Evolutionary conservation across 2,329 filamentous ascomycete genomes (phyloP).

Genomic region (Aspergillus sp.): DNA sequence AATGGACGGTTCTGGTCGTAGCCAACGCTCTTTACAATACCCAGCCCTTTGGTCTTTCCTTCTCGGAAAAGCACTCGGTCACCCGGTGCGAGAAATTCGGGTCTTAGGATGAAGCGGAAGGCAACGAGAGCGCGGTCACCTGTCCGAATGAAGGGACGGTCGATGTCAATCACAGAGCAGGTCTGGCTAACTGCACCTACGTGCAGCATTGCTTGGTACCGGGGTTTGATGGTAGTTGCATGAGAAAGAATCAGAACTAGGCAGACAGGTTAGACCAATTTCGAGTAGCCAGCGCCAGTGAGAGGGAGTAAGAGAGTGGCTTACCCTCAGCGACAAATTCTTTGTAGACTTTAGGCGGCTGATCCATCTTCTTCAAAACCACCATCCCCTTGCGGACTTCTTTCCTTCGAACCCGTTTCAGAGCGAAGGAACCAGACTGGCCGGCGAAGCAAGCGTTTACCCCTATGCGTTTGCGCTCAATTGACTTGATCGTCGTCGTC

Average conservation of each 20-base stretch:
- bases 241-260: conserved; percentile 86
- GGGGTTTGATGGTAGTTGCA: conserved; percentile 91
- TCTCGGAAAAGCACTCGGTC: conserved; percentile 90
- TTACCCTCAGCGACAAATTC: conserved; percentile 72
- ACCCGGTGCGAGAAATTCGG: conserved; percentile 82
- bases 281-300: not conserved
- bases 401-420: conserved; percentile 78
- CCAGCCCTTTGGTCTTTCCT: conserved; percentile 87
- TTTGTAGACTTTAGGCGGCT: conserved; percentile 62
- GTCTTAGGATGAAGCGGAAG: conserved; percentile 87
- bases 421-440: conserved; percentile 83
- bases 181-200: conserved; percentile 93
- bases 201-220: conserved; percentile 97
- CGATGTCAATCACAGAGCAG: conserved; percentile 94
- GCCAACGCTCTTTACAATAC: conserved; percentile 84
- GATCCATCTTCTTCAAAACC: conserved; percentile 74
- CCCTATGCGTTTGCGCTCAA: conserved; percentile 85
- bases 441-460: conserved; percentile 84
- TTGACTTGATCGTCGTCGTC: conserved; percentile 77
- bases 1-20: conserved; percentile 63
- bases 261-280: not conserved
- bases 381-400: conserved; percentile 98
- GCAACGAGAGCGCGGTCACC: conserved; percentile 91
- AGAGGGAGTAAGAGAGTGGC: conserved; percentile 4
- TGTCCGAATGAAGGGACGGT: conserved; percentile 88